phyloP scores from a whole-genome alignment of 1,139 yeast genomes.

The Geotrichum klebahnii region DNA sequence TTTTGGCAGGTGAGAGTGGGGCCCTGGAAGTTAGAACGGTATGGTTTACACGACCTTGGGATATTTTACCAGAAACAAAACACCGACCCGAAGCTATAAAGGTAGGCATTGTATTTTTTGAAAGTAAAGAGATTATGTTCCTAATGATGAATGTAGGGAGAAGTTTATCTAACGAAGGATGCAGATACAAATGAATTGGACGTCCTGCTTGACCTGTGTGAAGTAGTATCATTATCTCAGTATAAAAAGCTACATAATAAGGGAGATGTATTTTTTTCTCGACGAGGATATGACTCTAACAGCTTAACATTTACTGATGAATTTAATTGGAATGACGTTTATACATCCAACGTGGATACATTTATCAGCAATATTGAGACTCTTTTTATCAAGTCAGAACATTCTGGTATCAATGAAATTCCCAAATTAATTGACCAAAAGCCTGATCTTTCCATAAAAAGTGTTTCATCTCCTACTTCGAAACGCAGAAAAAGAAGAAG shows the following conservation, averaged over 20 bases:
- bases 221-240: constrained; percentile 20
- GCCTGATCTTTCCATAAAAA: no score
- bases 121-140: constrained; percentile 15
- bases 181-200: constrained; percentile 26
- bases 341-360: not conserved
- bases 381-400: not conserved
- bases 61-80: constrained; percentile 4
- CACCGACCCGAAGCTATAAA: constrained; percentile 8
- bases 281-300: constrained; percentile 14
- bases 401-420: no score
- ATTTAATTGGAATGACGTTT: constrained; percentile 2
- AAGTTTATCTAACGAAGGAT: constrained; percentile 27
- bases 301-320: constrained; percentile 7
- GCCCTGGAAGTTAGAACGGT: constrained; percentile 23
- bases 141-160: constrained; percentile 15
- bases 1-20: constrained; percentile 23
- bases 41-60: constrained; percentile 27
- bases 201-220: constrained; percentile 24
- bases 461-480: no score
- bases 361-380: not conserved
- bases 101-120: not conserved
- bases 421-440: no score
- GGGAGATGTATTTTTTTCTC: constrained; percentile 7
- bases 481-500: no score
- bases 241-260: not conserved